phyloP scores from a whole-genome alignment of 106 monocot species.

The Gastrodia elata region DNA sequence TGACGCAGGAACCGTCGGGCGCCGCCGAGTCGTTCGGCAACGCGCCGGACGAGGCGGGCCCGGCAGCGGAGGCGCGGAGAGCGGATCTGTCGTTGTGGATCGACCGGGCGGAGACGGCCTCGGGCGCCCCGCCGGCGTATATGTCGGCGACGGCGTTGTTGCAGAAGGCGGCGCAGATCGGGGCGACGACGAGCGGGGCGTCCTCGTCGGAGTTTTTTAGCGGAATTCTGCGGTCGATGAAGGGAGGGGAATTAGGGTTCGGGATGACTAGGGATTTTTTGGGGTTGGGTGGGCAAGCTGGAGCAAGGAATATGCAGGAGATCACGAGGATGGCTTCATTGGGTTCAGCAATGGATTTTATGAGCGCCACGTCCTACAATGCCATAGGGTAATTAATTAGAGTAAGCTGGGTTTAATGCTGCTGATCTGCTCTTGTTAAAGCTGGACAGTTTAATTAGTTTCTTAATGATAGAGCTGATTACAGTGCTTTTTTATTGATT shows the following conservation, averaged over 20 bases:
- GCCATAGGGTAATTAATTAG: background rate
- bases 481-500: no score
- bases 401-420: no score
- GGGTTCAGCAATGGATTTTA: background rate
- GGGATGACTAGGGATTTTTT: conserved; percentile 10
- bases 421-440: no score
- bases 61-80: background rate
- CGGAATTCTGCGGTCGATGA: conserved; percentile 10
- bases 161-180: conserved; percentile 47
- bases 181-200: conserved; percentile 8
- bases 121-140: conserved; percentile 8
- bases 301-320: background rate
- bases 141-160: conserved; percentile 48
- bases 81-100: background rate
- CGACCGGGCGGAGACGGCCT: background rate
- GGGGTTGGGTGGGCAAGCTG: conserved; percentile 1
- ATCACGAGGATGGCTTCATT: background rate
- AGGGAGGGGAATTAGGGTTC: background rate
- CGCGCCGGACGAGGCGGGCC: background rate
- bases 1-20: conserved; percentile 40
- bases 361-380: background rate
- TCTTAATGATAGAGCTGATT: no score
- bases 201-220: conserved; percentile 10
- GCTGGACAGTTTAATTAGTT: no score
- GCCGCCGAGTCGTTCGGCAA: background rate